A percentile compares a stretch with the other conserved stretches of the same genome.
Conservation (phyloP, 306 rosid genomes). For the Prinsepia uniflora region DNA sequence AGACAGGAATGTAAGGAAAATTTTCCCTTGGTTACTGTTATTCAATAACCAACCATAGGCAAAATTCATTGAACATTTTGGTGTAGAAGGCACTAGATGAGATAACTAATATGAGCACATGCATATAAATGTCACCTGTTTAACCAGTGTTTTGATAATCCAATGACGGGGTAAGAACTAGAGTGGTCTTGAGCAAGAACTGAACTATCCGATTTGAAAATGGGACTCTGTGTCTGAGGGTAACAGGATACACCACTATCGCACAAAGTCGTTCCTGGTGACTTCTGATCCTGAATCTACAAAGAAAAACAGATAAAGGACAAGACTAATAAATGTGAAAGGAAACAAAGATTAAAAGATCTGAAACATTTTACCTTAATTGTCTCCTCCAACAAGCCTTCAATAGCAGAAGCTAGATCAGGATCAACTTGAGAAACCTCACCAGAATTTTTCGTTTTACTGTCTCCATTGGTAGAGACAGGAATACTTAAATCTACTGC, state of each 20-base stretch:
- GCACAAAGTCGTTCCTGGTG: constrained; percentile 51
- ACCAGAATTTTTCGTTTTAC: constrained; percentile 28
- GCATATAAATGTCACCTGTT: constrained; percentile 49
- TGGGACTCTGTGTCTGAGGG: constrained; percentile 7
- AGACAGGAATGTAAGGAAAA: not conserved
- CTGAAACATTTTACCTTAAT: constrained; percentile 62
- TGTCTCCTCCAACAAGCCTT: constrained; percentile 92
- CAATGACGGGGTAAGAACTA: constrained; percentile 51
- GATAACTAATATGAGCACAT: not conserved
- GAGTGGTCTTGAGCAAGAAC: constrained; percentile 53
- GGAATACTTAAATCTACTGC: constrained; percentile 31
- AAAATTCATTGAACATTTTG: not conserved
- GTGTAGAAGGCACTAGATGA: not conserved
- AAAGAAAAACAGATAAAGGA: constrained; percentile 21
- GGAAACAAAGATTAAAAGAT: constrained; percentile 19
- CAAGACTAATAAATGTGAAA: constrained; percentile 22
- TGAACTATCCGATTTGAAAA: constrained; percentile 57
- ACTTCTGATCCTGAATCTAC: constrained; percentile 75
- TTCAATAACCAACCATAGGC: not conserved
- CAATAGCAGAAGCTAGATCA: constrained; percentile 95
- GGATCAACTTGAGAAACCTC: constrained; percentile 57
- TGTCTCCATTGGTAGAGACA: constrained; percentile 39
- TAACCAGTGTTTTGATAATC: constrained; percentile 69
- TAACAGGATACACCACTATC: constrained; percentile 65
- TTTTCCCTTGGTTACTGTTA: not conserved